Evolutionary conservation across 495 filamentous ascomycete genomes (phyloP).

Genomic region (Daldinia bambusicola): DNA sequence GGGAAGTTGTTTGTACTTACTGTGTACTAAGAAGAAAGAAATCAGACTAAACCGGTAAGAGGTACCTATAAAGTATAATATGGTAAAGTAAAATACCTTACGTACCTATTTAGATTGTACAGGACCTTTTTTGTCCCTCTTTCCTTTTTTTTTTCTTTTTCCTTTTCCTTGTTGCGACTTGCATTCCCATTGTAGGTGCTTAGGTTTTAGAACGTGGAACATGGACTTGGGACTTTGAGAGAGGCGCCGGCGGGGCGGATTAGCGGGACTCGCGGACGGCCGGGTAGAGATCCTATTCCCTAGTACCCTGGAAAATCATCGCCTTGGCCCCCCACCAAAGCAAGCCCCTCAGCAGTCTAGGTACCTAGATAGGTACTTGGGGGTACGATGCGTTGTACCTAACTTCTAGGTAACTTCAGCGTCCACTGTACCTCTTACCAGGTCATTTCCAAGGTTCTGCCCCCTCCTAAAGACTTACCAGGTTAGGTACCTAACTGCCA

Average conservation of each 20-base stretch:
- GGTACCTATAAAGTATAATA: too few relatives aligned
- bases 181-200: slow-evolving; percentile 13
- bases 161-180: slow-evolving; percentile 13
- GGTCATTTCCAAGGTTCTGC: too few relatives aligned
- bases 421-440: too few relatives aligned
- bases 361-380: background rate
- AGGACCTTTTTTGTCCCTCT: background rate
- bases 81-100: background rate
- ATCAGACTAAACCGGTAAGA: background rate
- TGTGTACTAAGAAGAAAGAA: background rate
- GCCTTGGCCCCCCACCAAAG: slow-evolving; percentile 18
- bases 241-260: slow-evolving; percentile 35
- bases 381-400: background rate
- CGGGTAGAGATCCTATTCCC: slow-evolving; percentile 28
- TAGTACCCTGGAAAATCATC: slow-evolving; percentile 11
- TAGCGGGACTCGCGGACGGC: slow-evolving; percentile 35
- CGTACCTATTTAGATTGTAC: slow-evolving; percentile 17
- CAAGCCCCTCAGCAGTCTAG: slow-evolving; percentile 3
- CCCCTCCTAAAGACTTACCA: background rate
- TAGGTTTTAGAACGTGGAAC: slow-evolving; percentile 2
- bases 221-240: background rate
- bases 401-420: background rate
- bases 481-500: background rate
- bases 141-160: background rate
- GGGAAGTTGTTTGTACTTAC: background rate